A percentile compares a stretch with the other conserved stretches of the same genome.
Conservation (phyloP, 306 rosid genomes). For the Dryas octopetala region DNA sequence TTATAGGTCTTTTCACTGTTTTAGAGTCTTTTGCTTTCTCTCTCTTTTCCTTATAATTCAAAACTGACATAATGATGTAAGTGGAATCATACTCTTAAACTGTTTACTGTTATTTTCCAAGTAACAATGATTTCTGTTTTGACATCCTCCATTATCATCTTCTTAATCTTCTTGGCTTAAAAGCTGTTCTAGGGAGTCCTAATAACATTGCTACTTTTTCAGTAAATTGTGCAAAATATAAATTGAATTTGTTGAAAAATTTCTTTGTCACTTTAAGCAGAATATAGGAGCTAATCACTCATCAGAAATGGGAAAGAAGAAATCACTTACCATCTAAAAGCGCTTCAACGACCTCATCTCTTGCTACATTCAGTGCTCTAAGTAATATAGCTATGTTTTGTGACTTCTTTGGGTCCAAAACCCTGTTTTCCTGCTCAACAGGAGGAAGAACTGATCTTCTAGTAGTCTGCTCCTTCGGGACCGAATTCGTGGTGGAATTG, state of each 20-base stretch:
- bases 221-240: slow-evolving; percentile 22
- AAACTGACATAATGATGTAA: slow-evolving; percentile 35
- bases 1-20: background rate
- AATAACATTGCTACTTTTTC: background rate
- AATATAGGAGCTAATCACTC: slow-evolving; percentile 16
- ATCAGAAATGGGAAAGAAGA: slow-evolving; percentile 16
- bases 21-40: background rate
- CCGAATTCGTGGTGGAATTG: slow-evolving; percentile 44
- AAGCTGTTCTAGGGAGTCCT: background rate
- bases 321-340: slow-evolving; percentile 75
- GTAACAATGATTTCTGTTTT: slow-evolving; percentile 30
- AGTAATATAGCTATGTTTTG: slow-evolving; percentile 91
- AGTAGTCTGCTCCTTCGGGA: slow-evolving; percentile 51
- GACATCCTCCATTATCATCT: slow-evolving; percentile 16
- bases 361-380: slow-evolving; percentile 89
- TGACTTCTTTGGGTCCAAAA: slow-evolving; percentile 92
- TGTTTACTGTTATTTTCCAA: slow-evolving; percentile 23
- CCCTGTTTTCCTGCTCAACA: slow-evolving; percentile 69
- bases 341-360: slow-evolving; percentile 93
- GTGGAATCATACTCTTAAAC: slow-evolving; percentile 34
- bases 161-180: background rate
- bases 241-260: background rate
- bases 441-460: slow-evolving; percentile 75
- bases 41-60: slow-evolving; percentile 11
- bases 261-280: slow-evolving; percentile 2